phyloP scores from a whole-genome alignment of 2,329 filamentous ascomycete genomes.

The Stachybotrys elegans region DNA sequence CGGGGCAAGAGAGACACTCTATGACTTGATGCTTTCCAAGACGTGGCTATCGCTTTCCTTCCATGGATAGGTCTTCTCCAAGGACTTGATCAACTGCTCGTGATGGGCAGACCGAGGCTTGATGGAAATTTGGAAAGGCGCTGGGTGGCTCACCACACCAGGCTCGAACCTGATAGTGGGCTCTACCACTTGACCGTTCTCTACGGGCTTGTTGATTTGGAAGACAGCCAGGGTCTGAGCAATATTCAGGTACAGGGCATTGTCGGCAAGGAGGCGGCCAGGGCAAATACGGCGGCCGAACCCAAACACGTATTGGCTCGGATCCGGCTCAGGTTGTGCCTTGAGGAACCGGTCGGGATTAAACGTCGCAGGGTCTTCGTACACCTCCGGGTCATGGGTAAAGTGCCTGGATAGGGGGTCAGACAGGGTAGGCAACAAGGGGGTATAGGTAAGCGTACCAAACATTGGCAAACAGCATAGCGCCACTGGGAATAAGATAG shows the following conservation, averaged over 20 bases:
- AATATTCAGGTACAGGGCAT: conserved; percentile 24
- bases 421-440: conserved; percentile 1
- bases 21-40: conserved; percentile 17
- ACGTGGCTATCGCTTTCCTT: background rate
- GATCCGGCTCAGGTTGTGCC: conserved; percentile 17
- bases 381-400: background rate
- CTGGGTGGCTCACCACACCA: conserved; percentile 7
- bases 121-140: conserved; percentile 5
- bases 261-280: conserved; percentile 24
- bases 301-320: conserved; percentile 21
- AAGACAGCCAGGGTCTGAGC: conserved; percentile 42
- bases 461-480: conserved; percentile 14
- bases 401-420: background rate
- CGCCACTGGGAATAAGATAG: conserved; percentile 16
- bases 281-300: conserved; percentile 30
- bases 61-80: background rate
- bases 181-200: conserved; percentile 21
- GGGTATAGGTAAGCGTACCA: conserved; percentile 12
- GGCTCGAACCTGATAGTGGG: conserved; percentile 2
- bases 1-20: no score
- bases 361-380: background rate
- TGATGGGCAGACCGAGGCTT: conserved; percentile 4
- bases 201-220: conserved; percentile 22
- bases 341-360: background rate
- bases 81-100: background rate